Evolutionary conservation across 805 yeast species (phyloP).

Genomic region (Hanseniaspora singularis): DNA sequence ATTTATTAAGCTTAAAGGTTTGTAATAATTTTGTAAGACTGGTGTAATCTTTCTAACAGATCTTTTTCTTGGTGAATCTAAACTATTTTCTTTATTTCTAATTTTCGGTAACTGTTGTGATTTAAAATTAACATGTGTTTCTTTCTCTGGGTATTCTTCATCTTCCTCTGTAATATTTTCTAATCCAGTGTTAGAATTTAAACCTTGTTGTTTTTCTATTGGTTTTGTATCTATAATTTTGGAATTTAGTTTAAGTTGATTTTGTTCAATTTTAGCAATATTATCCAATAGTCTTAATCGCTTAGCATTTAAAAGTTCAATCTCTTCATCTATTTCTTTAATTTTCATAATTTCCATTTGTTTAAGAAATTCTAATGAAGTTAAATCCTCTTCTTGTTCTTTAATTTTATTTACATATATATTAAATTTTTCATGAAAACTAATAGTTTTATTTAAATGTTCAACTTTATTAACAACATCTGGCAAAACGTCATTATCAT

Average conservation of each 20-base stretch:
- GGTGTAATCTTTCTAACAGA: constrained; percentile 41
- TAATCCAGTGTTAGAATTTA: constrained; percentile 9
- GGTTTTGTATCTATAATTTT: constrained; percentile 33
- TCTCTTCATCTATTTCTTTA: constrained; percentile 47
- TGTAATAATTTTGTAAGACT: constrained; percentile 52
- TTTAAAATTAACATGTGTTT: too few species aligned
- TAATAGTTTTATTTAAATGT: neutral
- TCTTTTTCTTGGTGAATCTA: constrained; percentile 10
- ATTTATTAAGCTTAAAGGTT: constrained; percentile 44
- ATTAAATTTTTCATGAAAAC: constrained; percentile 20
- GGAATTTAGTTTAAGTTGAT: constrained; percentile 42
- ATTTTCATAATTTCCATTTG: constrained; percentile 54
- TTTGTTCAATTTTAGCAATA: constrained; percentile 49
- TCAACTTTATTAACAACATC: too few species aligned
- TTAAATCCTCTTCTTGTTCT: constrained; percentile 36
- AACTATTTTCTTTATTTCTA: constrained; percentile 20
- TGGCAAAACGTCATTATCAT: neutral
- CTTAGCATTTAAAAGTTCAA: constrained; percentile 39
- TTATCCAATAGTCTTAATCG: constrained; percentile 46
- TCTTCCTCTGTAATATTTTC: too few species aligned
- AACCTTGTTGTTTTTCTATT: constrained; percentile 30
- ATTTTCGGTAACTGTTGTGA: constrained; percentile 25
- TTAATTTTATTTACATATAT: constrained; percentile 33
- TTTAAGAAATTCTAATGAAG: constrained; percentile 49
- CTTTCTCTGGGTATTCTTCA: too few species aligned